These are phyloP conservation scores for Stagonosporopsis chrysanthemi DNA, from an alignment of 2,329 filamentous ascomycete species.

Conservation along the genomic window DNA sequence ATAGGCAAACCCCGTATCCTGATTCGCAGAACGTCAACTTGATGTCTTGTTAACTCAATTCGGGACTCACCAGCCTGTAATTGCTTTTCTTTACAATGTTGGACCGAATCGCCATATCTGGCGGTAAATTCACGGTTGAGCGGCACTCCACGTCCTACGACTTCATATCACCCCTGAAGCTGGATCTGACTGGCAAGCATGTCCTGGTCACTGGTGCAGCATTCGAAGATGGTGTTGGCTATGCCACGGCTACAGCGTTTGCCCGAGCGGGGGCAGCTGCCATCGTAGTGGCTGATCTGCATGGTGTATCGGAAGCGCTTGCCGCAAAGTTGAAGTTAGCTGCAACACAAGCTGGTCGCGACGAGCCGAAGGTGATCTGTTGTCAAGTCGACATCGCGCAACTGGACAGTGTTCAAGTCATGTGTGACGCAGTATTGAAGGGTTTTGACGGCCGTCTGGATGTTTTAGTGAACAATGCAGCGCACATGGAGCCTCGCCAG, in stretches of 20 bases:
- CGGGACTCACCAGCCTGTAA: neutral
- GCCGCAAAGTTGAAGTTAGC: neutral
- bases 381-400: neutral
- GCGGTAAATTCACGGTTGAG: neutral
- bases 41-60: neutral
- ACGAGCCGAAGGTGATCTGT: neutral
- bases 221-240: neutral
- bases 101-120: neutral
- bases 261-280: neutral
- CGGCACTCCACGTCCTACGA: neutral
- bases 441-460: neutral
- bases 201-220: neutral
- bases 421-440: neutral
- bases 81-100: neutral
- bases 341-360: neutral
- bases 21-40: neutral
- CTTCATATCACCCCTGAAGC: neutral
- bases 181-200: neutral
- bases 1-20: neutral
- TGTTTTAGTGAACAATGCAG: neutral
- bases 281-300: neutral
- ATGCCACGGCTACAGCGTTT: neutral
- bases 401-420: neutral
- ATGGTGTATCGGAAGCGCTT: neutral
- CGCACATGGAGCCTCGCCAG: neutral